These are phyloP conservation scores for Chaetomium sp. DNA, from an alignment of 2,329 filamentous ascomycete genomes.

Conservation along the genomic window DNA sequence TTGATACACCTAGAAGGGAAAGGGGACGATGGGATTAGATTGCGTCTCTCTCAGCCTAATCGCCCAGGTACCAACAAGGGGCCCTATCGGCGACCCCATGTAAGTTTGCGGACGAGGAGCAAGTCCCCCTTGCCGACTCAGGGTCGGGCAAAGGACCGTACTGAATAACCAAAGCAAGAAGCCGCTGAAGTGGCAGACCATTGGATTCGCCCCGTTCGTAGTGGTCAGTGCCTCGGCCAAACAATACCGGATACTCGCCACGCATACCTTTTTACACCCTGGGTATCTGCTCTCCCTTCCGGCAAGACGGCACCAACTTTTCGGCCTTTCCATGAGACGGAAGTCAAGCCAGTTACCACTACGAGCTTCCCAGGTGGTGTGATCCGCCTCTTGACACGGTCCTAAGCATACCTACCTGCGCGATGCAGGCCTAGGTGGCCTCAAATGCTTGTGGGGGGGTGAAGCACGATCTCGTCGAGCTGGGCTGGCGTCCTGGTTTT, in stretches of 20 bases:
- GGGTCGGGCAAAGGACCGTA: constrained; percentile 34
- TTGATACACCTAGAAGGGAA: constrained; percentile 29
- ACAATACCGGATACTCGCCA: constrained; percentile 27
- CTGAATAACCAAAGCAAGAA: constrained; percentile 41
- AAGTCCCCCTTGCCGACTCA: constrained; percentile 27
- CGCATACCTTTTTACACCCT: constrained; percentile 5
- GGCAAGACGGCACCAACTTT: constrained; percentile 4
- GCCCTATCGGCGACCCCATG: constrained; percentile 27
- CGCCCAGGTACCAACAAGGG: constrained; percentile 26
- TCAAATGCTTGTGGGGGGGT: constrained; percentile 17
- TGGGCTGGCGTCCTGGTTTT: constrained; percentile 39
- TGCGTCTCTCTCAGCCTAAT: constrained; percentile 26
- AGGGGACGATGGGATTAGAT: constrained; percentile 33
- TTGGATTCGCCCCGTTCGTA: constrained; percentile 25
- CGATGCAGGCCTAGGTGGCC: constrained; percentile 10
- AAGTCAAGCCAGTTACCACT: constrained; percentile 16
- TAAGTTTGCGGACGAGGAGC: constrained; percentile 30
- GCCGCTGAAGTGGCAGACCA: constrained; percentile 40
- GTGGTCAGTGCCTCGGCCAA: constrained; percentile 27
- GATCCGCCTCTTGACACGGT: constrained; percentile 1
- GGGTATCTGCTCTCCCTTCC: background rate
- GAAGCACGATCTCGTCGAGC: constrained; percentile 21
- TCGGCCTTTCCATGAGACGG: constrained; percentile 17
- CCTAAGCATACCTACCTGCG: background rate
- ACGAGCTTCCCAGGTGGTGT: constrained; percentile 1